phyloP scores from a whole-genome alignment of 805 yeast genomes.

The Vanderwaltozyma tropicalis region DNA sequence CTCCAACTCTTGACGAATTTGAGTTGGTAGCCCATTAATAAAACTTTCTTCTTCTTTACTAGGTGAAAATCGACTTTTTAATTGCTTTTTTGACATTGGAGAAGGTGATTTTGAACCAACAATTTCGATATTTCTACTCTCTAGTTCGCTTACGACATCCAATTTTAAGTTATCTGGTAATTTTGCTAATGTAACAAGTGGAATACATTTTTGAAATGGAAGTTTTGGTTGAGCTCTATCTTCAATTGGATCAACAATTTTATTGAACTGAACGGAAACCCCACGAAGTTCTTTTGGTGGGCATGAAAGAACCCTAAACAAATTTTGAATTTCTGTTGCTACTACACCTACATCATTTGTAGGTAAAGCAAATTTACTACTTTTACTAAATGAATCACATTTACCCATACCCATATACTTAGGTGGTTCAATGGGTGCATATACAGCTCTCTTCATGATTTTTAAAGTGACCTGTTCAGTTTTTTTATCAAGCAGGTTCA shows the following conservation, averaged over 20 bases:
- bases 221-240: conserved; percentile 7
- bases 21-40: conserved; percentile 52
- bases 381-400: conserved; percentile 55
- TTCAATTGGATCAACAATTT: conserved; percentile 35
- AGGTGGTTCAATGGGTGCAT: conserved; percentile 65
- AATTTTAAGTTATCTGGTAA: conserved; percentile 10
- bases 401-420: conserved; percentile 79
- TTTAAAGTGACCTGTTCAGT: conserved; percentile 57
- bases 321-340: conserved; percentile 45
- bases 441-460: conserved; percentile 49
- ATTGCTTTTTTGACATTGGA: not conserved
- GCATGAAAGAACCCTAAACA: conserved; percentile 46
- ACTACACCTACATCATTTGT: conserved; percentile 53
- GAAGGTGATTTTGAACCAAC: conserved; percentile 1
- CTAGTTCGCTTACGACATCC: conserved; percentile 10
- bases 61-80: conserved; percentile 10
- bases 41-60: conserved; percentile 53
- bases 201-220: not conserved
- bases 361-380: conserved; percentile 49
- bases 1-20: conserved; percentile 52
- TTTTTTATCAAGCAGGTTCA: conserved; percentile 35
- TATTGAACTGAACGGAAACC: conserved; percentile 57
- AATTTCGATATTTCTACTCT: conserved; percentile 6
- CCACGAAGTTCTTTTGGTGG: conserved; percentile 70
- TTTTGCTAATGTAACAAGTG: conserved; percentile 4